Evolutionary conservation across 306 rosid species (phyloP).

Genomic region (Lathyrus oleraceus): DNA sequence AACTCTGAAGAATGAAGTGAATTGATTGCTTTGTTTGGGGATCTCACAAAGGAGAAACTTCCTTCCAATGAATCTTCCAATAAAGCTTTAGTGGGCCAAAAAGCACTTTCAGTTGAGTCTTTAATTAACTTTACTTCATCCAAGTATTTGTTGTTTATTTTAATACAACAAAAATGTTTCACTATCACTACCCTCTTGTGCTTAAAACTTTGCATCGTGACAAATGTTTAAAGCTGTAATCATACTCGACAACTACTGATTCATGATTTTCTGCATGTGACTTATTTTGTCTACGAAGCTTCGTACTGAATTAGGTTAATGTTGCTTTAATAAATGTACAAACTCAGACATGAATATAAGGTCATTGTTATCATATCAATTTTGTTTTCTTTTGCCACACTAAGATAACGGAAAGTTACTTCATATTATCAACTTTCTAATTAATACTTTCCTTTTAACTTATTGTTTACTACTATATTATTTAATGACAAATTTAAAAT

Average conservation of each 20-base stretch:
- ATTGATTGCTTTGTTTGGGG: conserved; percentile 26
- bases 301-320: conserved; percentile 31
- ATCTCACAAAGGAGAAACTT: conserved; percentile 26
- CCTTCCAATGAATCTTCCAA: conserved; percentile 58
- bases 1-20: conserved; percentile 7
- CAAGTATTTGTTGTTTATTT: conserved; percentile 3
- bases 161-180: conserved; percentile 22
- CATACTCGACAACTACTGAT: conserved; percentile 25
- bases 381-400: background rate
- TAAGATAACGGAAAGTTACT: background rate
- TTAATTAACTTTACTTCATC: background rate
- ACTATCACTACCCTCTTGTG: conserved; percentile 29
- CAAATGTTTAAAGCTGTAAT: conserved; percentile 29
- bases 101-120: conserved; percentile 22
- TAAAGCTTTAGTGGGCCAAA: conserved; percentile 42
- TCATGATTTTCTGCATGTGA: background rate
- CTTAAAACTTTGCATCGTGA: conserved; percentile 11
- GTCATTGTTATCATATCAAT: too few relatives aligned
- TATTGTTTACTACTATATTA: too few relatives aligned
- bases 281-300: conserved; percentile 35
- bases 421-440: too few relatives aligned
- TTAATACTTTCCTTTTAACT: too few relatives aligned
- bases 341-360: background rate
- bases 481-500: too few relatives aligned
- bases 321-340: background rate